Conservation (phyloP, 2,329 filamentous ascomycete genomes). For the Colletotrichum tabaci region DNA sequence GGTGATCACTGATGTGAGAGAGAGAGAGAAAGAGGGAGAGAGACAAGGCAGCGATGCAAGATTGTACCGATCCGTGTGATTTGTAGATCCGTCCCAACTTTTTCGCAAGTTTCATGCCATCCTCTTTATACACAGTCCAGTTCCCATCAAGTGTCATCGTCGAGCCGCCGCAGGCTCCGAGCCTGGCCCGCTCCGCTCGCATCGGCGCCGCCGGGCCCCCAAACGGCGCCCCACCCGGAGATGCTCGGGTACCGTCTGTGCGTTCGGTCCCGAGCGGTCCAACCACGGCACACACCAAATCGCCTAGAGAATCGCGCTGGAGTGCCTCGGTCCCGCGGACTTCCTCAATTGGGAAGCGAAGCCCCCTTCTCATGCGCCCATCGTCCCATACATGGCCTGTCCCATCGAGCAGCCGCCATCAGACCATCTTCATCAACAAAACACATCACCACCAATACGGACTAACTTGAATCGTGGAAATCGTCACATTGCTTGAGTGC, state of each 20-base stretch:
- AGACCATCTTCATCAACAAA: background rate
- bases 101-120: background rate
- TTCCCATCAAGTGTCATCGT: background rate
- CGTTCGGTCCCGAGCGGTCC: constrained; percentile 15
- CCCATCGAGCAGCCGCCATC: too few relatives aligned
- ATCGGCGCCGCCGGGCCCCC: background rate
- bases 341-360: background rate
- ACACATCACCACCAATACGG: background rate
- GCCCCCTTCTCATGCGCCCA: background rate
- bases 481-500: background rate
- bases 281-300: background rate
- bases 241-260: background rate
- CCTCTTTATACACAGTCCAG: background rate
- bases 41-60: background rate
- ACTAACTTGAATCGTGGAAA: background rate
- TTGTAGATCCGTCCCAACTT: background rate
- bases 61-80: background rate
- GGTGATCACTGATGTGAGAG: background rate
- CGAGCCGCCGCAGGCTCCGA: background rate
- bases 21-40: background rate
- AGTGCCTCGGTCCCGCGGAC: background rate
- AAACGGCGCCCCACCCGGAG: background rate
- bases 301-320: background rate
- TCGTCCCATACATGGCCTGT: background rate
- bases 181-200: constrained; percentile 1